These are phyloP conservation scores for Eucalyptus guilfoylei DNA, from an alignment of 345 rosid species.

Conservation along the genomic window DNA sequence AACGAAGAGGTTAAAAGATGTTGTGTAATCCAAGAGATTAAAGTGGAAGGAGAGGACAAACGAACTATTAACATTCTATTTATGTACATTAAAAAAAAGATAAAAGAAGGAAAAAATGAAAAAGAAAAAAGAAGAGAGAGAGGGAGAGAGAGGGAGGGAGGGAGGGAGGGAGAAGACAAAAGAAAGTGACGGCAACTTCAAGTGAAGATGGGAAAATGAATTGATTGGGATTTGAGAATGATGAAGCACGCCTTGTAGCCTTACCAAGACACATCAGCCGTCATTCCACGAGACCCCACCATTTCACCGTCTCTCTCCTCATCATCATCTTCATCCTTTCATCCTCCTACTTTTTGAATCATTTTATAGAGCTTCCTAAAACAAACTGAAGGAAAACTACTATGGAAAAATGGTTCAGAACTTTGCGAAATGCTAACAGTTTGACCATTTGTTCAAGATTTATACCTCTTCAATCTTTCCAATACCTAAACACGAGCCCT, in stretches of 20 bases:
- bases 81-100: neutral
- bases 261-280: slow-evolving; percentile 11
- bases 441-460: neutral
- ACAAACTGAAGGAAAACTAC: neutral
- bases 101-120: neutral
- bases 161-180: neutral
- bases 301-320: neutral
- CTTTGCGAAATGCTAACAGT: neutral
- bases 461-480: neutral
- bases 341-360: neutral
- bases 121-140: neutral
- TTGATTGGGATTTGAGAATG: slow-evolving; percentile 1
- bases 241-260: slow-evolving; percentile 34
- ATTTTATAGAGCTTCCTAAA: neutral
- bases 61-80: neutral
- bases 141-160: neutral
- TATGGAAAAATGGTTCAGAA: neutral
- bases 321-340: neutral
- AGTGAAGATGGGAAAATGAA: neutral
- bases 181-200: neutral
- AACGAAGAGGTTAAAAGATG: neutral
- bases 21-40: neutral
- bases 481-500: neutral
- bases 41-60: neutral
- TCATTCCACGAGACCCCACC: neutral